These are phyloP conservation scores for Leonotis leonurus DNA, from an alignment of 257 asterid genomes.

Conservation along the genomic window DNA sequence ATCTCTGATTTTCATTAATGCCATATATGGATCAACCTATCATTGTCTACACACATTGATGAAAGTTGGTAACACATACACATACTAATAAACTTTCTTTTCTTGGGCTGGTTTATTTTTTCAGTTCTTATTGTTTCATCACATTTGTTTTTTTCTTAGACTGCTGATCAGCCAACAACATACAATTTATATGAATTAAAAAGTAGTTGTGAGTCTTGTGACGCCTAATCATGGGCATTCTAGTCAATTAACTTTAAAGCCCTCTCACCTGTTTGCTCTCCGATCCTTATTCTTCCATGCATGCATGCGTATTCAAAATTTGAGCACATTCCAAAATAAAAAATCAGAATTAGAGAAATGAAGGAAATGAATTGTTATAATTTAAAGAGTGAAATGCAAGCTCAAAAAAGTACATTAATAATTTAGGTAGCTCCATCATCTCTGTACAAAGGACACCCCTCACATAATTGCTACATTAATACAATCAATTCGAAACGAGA, in stretches of 20 bases:
- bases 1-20: background rate
- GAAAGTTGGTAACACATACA: background rate
- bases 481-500: background rate
- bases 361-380: background rate
- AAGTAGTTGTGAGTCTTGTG: no score
- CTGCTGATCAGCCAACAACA: no score
- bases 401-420: background rate
- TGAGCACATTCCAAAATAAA: background rate
- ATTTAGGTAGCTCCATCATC: slow-evolving; percentile 2
- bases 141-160: no score
- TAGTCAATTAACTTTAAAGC: no score
- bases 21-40: background rate
- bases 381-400: background rate
- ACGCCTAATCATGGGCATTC: no score
- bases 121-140: background rate
- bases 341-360: background rate
- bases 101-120: background rate
- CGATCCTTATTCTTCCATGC: background rate
- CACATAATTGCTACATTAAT: slow-evolving; percentile 18
- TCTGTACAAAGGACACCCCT: slow-evolving; percentile 21
- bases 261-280: no score
- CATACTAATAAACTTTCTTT: background rate
- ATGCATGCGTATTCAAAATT: background rate
- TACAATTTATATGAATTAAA: no score
- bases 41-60: background rate